Percentiles rank a stretch among this genome's conserved stretches.
Evolutionary conservation across 768 basidiomycete genomes (phyloP).

Genomic region (Agaricus sinodeliciosus): DNA sequence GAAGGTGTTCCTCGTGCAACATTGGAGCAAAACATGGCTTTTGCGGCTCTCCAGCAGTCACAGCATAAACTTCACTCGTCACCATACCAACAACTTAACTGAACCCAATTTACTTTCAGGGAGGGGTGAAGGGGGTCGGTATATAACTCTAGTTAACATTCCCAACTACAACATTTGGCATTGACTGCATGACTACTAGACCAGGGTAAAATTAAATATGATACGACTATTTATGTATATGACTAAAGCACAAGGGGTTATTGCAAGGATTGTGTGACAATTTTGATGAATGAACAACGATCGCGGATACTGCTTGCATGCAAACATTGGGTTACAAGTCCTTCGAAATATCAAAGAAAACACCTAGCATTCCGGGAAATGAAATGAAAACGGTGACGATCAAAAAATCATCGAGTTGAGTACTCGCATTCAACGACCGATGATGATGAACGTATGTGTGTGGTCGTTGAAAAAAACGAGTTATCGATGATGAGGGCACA

Average conservation of each 20-base stretch:
- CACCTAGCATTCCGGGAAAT: slow-evolving; percentile 8
- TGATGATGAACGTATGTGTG: not conserved
- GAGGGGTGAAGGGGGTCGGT: not conserved
- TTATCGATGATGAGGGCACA: slow-evolving; percentile 5
- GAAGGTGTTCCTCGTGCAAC: slow-evolving; percentile 54
- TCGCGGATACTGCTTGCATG: slow-evolving; percentile 12
- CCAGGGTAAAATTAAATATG: slow-evolving; percentile 13
- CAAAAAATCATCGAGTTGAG: slow-evolving; percentile 7
- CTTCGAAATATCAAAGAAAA: slow-evolving; percentile 9
- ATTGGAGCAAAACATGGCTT: slow-evolving; percentile 81
- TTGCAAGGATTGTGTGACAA: slow-evolving; percentile 13
- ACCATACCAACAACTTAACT: slow-evolving; percentile 6
- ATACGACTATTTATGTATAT: slow-evolving; percentile 13
- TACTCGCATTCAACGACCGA: not conserved
- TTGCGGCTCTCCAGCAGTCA: slow-evolving; percentile 58
- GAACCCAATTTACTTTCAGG: not conserved
- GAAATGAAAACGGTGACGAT: slow-evolving; percentile 1
- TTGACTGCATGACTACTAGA: slow-evolving; percentile 10
- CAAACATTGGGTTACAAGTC: slow-evolving; percentile 10
- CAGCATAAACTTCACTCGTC: slow-evolving; percentile 15
- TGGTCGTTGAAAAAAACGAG: not conserved
- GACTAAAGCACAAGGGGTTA: slow-evolving; percentile 12
- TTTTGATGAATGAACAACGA: slow-evolving; percentile 11
- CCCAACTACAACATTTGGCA: slow-evolving; percentile 9
- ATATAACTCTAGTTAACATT: slow-evolving; percentile 3